phyloP scores from a whole-genome alignment of 495 filamentous ascomycete species.

The Penicillium egyptiacum region DNA sequence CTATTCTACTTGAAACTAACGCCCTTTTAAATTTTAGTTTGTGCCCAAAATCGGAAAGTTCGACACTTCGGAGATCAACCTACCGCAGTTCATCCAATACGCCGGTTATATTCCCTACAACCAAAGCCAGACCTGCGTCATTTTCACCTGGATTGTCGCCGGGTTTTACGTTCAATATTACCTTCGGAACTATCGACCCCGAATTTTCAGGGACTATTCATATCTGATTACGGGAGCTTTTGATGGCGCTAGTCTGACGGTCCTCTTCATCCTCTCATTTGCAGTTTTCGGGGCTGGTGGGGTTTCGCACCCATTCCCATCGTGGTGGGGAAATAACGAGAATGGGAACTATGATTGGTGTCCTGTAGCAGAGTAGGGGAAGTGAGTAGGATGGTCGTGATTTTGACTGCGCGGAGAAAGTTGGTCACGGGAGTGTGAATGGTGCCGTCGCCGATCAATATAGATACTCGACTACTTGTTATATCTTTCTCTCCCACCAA shows the following conservation, averaged over 20 bases:
- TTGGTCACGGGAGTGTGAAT: neutral
- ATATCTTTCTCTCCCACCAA: no score
- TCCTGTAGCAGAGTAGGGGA: slow-evolving; percentile 4
- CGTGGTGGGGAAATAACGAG: slow-evolving; percentile 54
- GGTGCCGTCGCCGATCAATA: no score
- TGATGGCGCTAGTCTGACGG: slow-evolving; percentile 52
- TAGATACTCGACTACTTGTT: no score
- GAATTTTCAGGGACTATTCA: slow-evolving; percentile 57
- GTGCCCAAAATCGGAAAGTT: slow-evolving; percentile 32
- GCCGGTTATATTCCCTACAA: slow-evolving; percentile 49
- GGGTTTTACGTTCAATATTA: slow-evolving; percentile 55
- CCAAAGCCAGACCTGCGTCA: slow-evolving; percentile 39
- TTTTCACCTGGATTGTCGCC: slow-evolving; percentile 36
- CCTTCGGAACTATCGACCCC: slow-evolving; percentile 48
- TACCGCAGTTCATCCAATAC: slow-evolving; percentile 44
- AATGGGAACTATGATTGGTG: slow-evolving; percentile 28
- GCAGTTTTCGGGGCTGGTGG: slow-evolving; percentile 55
- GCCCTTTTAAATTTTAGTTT: slow-evolving; percentile 18
- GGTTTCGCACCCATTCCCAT: slow-evolving; percentile 27
- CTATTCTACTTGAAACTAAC: neutral
- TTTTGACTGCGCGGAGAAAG: neutral
- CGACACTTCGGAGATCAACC: slow-evolving; percentile 38
- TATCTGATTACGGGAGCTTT: slow-evolving; percentile 57
- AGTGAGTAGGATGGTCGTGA: neutral
- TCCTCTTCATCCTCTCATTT: slow-evolving; percentile 59